phyloP scores from a whole-genome alignment of 805 yeast genomes.

The Zygotorulaspora sp. region DNA sequence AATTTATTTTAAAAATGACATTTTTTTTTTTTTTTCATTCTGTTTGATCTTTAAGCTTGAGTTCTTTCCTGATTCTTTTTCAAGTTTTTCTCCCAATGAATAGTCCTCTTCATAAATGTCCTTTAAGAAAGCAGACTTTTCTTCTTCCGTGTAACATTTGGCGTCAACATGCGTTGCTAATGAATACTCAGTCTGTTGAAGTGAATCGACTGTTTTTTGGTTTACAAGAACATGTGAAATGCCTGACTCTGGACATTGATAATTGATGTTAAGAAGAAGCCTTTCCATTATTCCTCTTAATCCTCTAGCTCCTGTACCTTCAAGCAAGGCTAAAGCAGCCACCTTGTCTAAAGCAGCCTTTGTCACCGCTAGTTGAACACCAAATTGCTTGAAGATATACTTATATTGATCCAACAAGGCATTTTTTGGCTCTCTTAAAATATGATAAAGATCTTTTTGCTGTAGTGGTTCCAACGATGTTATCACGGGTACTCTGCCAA shows the following conservation, averaged over 20 bases:
- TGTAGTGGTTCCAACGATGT: slow-evolving; percentile 47
- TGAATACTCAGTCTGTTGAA: slow-evolving; percentile 34
- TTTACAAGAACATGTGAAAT: slow-evolving; percentile 47
- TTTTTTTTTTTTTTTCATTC: no score
- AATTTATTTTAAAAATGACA: no score
- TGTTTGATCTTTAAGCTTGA: no score
- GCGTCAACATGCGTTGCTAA: slow-evolving; percentile 36
- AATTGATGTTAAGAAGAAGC: slow-evolving; percentile 47
- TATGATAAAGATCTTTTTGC: slow-evolving; percentile 43
- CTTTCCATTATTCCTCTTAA: slow-evolving; percentile 52
- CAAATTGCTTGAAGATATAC: slow-evolving; percentile 49
- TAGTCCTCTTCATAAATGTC: slow-evolving; percentile 43
- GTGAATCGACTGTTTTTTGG: slow-evolving; percentile 40
- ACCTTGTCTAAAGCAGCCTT: slow-evolving; percentile 44
- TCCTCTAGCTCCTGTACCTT: slow-evolving; percentile 62
- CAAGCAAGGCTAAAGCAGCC: slow-evolving; percentile 45
- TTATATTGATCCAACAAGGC: slow-evolving; percentile 51
- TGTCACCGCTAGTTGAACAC: slow-evolving; percentile 48
- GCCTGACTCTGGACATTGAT: slow-evolving; percentile 57
- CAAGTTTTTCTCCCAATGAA: slow-evolving; percentile 35
- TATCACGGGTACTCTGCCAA: slow-evolving; percentile 55
- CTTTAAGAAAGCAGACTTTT: slow-evolving; percentile 39
- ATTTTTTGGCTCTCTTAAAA: slow-evolving; percentile 52
- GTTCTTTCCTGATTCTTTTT: slow-evolving; percentile 31
- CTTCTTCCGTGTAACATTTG: slow-evolving; percentile 44